These are phyloP conservation scores for Globisporangium cylindrosporum DNA, from an alignment of 352 stramenopile species.

Conservation along the genomic window DNA sequence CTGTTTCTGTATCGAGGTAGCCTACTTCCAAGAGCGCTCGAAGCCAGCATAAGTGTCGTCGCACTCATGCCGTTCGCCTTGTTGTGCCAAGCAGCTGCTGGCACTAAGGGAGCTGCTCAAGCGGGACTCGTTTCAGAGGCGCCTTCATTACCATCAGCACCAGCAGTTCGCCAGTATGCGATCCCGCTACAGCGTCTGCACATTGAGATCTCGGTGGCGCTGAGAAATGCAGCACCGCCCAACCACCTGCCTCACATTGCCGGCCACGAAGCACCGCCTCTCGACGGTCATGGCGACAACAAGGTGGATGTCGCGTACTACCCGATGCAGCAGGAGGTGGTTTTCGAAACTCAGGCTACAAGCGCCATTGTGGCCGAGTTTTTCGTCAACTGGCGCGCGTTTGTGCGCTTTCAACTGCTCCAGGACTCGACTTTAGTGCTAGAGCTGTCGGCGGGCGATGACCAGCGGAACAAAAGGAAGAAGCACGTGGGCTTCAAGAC, in stretches of 20 bases:
- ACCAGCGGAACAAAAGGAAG: conserved; percentile 17
- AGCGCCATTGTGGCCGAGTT: conserved; percentile 27
- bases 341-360: neutral
- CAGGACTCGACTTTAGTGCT: conserved; percentile 40
- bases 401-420: conserved; percentile 49
- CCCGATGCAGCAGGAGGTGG: conserved; percentile 8
- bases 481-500: conserved; percentile 11
- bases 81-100: conserved; percentile 11
- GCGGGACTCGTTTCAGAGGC: no score
- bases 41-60: conserved; percentile 18
- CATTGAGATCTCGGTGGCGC: conserved; percentile 15
- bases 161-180: neutral
- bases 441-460: conserved; percentile 10
- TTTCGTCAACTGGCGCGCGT: conserved; percentile 47
- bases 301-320: conserved; percentile 3
- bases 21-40: conserved; percentile 20
- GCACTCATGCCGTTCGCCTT: conserved; percentile 31
- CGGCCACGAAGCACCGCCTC: neutral
- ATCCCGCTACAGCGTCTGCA: conserved; percentile 26
- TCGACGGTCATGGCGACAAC: neutral
- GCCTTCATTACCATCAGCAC: no score
- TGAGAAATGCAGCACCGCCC: conserved; percentile 30
- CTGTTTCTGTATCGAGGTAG: conserved; percentile 33
- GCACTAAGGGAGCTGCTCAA: neutral
- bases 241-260: conserved; percentile 14